Conservation (phyloP, 257 asterid genomes). For the Solanum corneliomulleri region DNA sequence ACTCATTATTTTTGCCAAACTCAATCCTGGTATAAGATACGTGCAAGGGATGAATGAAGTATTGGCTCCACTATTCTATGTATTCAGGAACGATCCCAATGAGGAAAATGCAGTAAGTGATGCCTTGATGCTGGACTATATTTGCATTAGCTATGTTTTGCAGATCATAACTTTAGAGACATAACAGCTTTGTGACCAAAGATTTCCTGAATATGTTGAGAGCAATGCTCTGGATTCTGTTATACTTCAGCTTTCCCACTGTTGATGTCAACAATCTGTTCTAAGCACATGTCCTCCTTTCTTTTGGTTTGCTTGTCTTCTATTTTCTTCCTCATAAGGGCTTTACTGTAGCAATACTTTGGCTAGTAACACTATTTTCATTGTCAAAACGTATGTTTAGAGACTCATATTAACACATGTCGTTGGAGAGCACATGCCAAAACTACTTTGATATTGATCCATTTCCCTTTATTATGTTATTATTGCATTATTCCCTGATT, state of each 20-base stretch:
- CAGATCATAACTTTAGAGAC: neutral
- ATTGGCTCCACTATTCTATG: constrained; percentile 74
- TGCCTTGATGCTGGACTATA: neutral
- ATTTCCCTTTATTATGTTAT: neutral
- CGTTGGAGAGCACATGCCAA: neutral
- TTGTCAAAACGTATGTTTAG: neutral
- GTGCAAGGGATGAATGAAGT: constrained; percentile 99
- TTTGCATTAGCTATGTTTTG: neutral
- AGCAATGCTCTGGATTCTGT: neutral
- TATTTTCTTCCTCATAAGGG: neutral
- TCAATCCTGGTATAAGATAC: constrained; percentile 96
- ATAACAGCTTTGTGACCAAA: neutral
- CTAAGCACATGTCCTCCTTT: neutral
- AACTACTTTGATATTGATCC: neutral
- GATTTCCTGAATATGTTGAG: neutral
- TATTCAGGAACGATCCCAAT: constrained; percentile 67
- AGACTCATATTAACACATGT: neutral
- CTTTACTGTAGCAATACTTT: neutral
- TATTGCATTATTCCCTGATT: neutral
- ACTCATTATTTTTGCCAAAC: constrained; percentile 74
- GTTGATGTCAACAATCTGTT: neutral
- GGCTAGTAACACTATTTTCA: neutral
- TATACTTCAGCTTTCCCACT: neutral
- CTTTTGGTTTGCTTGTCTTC: neutral
- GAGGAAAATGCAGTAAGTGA: constrained; percentile 63